Base-by-base conservation (phyloP, 192 early-diverging fungal species). In the Entomortierella chlamydospora region DNA sequence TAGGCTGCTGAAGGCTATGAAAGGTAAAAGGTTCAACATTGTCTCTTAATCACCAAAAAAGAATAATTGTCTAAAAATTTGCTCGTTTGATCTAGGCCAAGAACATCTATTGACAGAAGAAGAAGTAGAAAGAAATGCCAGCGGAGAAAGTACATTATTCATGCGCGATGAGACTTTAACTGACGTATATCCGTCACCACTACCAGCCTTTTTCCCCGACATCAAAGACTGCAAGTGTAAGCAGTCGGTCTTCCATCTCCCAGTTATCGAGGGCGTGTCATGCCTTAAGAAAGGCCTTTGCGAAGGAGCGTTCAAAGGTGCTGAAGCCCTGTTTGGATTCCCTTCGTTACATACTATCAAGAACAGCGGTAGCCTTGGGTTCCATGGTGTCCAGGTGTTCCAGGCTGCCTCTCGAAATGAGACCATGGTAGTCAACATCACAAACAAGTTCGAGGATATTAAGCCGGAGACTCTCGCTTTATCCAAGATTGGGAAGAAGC, bases 311-410 rank as follows among this genome's bases (percentile, higher is more conserved):
- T 73, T 78, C 28, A 74, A 88, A 18, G 94, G 95, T 5, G 84
- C 81, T 13, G 72, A 81, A 57, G 70, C 90, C 22, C 83, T 91
- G 20, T 83, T 96, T 18, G 98, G 98, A 28, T 99, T 99, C 76
- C 98, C 98, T 18, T 88, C 94, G 9, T 77, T 99, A 65, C 80
- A 95, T 57, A 95, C 96, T 0, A 79, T 94, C n/a, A 84, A 88
- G 31, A 88, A 94, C 74, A 87, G 86, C 1, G 89, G 87, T 13
- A 82, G 78, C 34, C 77, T 98, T 25, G 90, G 86, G 10, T 92
- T 86, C 69, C 94, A 96, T 71, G 87, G 90, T 28, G 96, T 98
- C 11, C 87, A 90, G 43, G 94, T 98, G 2, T 98, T 98, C 50
- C 68, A 81, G 39, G 55, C 69, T 17, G 62, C 63, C 15, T 69